Percentiles rank a stretch among this genome's conserved stretches.
Evolutionary conservation across 345 rosid species (phyloP).

Genomic region (Syzygium grande): DNA sequence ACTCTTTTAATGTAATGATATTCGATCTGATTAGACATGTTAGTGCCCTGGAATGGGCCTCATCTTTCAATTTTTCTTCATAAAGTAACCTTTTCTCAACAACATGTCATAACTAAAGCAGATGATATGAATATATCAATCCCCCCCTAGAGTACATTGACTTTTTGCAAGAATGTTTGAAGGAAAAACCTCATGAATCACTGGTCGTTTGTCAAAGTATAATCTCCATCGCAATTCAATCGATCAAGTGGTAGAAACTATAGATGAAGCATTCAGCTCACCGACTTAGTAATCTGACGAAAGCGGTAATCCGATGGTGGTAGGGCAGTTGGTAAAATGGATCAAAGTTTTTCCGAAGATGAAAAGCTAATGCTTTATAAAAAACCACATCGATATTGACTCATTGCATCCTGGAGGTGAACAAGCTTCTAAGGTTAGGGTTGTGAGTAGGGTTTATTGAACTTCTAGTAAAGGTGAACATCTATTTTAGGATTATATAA

Average conservation of each 20-base stretch:
- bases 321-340: accelerated
- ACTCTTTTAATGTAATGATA: not conserved
- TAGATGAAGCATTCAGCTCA: accelerated
- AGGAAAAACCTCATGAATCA: not conserved
- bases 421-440: not conserved
- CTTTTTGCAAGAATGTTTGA: not conserved
- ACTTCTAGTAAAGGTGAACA: not conserved
- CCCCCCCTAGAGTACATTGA: not conserved
- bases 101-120: not conserved
- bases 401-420: not conserved
- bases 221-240: not conserved
- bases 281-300: too few species aligned
- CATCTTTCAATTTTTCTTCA: not conserved
- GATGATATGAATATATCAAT: not conserved
- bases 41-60: not conserved
- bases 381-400: not conserved
- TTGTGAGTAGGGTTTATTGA: not conserved
- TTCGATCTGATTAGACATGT: not conserved
- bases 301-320: not conserved
- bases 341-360: not conserved
- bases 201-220: not conserved
- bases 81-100: not conserved
- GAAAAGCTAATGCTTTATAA: not conserved
- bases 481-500: not conserved
- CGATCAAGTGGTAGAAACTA: not conserved